Percentiles rank a stretch among this genome's conserved stretches.
Conservation (phyloP, 2,329 filamentous ascomycete genomes). For the Verticillium tricorpus region DNA sequence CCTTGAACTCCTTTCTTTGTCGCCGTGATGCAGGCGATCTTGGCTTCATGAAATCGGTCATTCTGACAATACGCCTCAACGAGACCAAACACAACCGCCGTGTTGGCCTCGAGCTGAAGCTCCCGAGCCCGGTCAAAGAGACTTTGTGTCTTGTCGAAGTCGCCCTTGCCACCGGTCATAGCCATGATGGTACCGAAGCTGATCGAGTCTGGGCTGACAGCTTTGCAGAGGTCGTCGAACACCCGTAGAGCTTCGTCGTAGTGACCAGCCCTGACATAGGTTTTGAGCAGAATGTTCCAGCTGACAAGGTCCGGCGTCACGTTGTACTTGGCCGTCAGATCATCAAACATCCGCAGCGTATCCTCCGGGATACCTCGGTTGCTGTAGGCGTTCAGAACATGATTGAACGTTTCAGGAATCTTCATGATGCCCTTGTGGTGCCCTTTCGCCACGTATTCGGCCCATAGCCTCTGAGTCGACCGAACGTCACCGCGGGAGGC, state of each 20-base stretch:
- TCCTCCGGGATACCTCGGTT: slow-evolving; percentile 59
- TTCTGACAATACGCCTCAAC: slow-evolving; percentile 61
- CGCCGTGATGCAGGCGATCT: slow-evolving; percentile 41
- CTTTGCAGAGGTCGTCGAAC: slow-evolving; percentile 56
- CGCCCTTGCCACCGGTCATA: slow-evolving; percentile 65
- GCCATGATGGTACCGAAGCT: slow-evolving; percentile 73
- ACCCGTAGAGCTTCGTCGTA: slow-evolving; percentile 59
- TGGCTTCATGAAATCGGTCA: slow-evolving; percentile 28
- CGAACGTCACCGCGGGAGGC: slow-evolving; percentile 42
- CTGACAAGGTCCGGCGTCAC: slow-evolving; percentile 52
- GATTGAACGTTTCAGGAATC: slow-evolving; percentile 38
- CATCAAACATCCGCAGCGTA: slow-evolving; percentile 56
- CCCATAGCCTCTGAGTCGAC: slow-evolving; percentile 40
- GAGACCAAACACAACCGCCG: slow-evolving; percentile 51
- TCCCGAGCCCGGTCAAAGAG: slow-evolving; percentile 60
- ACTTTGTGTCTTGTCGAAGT: slow-evolving; percentile 63
- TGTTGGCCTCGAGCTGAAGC: slow-evolving; percentile 49
- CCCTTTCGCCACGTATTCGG: slow-evolving; percentile 33
- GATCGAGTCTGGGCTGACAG: slow-evolving; percentile 50
- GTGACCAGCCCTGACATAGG: slow-evolving; percentile 62
- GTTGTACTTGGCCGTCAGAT: slow-evolving; percentile 52
- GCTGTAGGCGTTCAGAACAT: slow-evolving; percentile 68
- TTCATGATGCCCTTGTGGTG: slow-evolving; percentile 23
- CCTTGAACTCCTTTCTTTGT: slow-evolving; percentile 44
- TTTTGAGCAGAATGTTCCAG: slow-evolving; percentile 76